phyloP scores from a whole-genome alignment of 108 stramenopile species.

The Nannochloropsis gaditana region DNA sequence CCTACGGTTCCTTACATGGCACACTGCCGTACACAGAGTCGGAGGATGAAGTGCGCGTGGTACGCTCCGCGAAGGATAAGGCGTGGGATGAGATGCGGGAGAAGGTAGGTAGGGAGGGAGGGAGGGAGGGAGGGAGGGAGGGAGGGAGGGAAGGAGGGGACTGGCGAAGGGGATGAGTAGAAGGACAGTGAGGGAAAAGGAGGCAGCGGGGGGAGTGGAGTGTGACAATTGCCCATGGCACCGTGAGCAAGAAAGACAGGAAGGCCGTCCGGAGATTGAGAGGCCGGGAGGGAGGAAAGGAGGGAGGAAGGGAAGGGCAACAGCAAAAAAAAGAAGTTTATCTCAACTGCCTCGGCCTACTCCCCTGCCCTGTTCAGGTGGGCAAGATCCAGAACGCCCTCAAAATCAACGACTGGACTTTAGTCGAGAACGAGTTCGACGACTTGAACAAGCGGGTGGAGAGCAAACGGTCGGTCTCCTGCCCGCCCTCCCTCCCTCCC shows the following conservation, averaged over 20 bases:
- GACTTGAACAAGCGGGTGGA: slow-evolving; percentile 27
- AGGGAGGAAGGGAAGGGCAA: background rate
- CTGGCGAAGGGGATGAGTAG: too few relatives aligned
- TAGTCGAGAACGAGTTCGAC: slow-evolving; percentile 33
- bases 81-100: slow-evolving; percentile 70
- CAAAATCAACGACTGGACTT: slow-evolving; percentile 62
- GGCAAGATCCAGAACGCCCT: slow-evolving; percentile 63
- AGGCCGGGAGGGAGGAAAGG: background rate
- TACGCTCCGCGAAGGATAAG: slow-evolving; percentile 76
- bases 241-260: slow-evolving; percentile 72
- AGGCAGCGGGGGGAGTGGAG: too few relatives aligned
- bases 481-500: background rate
- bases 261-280: slow-evolving; percentile 67
- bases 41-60: slow-evolving; percentile 85
- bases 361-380: background rate
- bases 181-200: too few relatives aligned
- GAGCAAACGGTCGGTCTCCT: background rate
- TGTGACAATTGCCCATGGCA: slow-evolving; percentile 29
- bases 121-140: slow-evolving; percentile 14
- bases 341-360: background rate
- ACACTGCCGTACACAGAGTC: slow-evolving; percentile 37
- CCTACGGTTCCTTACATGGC: background rate
- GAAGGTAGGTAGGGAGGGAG: slow-evolving; percentile 41
- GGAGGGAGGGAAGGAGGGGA: background rate
- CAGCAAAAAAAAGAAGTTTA: background rate